A percentile compares a stretch with the other conserved stretches of the same genome.
Conservation (phyloP, 345 rosid genomes). For the Salix koriyanagi region DNA sequence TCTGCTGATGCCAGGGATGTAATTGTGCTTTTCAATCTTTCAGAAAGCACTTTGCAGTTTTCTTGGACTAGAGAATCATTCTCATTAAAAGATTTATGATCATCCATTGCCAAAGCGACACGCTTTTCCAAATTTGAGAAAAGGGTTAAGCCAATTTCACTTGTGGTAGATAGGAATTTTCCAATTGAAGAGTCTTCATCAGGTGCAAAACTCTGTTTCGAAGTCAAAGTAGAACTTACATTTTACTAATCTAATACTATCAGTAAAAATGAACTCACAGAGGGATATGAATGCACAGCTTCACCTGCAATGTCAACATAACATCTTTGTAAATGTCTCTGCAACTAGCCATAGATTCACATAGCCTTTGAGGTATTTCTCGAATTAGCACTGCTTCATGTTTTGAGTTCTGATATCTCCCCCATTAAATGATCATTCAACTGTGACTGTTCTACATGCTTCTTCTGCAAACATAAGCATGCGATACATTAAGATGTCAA, state of each 20-base stretch:
- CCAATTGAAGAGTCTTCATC: conserved; percentile 48
- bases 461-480: conserved; percentile 43
- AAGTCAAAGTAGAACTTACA: conserved; percentile 17
- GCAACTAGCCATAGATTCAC: conserved; percentile 46
- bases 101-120: conserved; percentile 31
- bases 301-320: conserved; percentile 56
- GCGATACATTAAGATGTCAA: conserved; percentile 5
- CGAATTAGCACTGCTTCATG: conserved; percentile 35
- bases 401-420: conserved; percentile 61
- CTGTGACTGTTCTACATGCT: conserved; percentile 47
- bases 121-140: conserved; percentile 58
- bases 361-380: conserved; percentile 52
- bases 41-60: conserved; percentile 47
- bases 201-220: conserved; percentile 42
- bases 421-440: conserved; percentile 45
- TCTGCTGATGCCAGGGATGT: conserved; percentile 38
- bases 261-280: background rate
- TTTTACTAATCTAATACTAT: background rate
- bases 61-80: conserved; percentile 35
- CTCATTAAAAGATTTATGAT: conserved; percentile 20
- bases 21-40: conserved; percentile 38
- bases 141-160: conserved; percentile 53
- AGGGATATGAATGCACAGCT: conserved; percentile 3
- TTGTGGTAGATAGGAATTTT: conserved; percentile 45
- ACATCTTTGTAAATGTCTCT: conserved; percentile 47